Base-by-base conservation (phyloP, 306 rosid species). In the Bauhinia variegata region DNA sequence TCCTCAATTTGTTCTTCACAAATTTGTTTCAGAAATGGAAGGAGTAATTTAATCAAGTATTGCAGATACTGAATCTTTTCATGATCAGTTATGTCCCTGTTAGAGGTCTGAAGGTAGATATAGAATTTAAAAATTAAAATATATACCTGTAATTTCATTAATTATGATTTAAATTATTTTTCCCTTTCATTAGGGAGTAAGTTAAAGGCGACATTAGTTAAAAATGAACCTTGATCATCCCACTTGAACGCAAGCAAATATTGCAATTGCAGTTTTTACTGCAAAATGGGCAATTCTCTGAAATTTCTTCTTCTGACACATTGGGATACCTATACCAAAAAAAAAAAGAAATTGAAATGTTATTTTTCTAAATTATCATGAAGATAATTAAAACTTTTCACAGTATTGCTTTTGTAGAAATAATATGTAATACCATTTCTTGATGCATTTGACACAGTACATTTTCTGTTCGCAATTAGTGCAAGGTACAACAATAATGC, bases 251-350 rank as follows among this genome's bases (percentile, higher is more conserved):
- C 83, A 88, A 82, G 78, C 97, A 91, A 42, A 39, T 74, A 83
- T 86, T 88, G 81, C 97, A 91, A 83, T 91, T 91, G 82, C 97
- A 91, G 42, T 44, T 86, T 65, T 67, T 68, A 28, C 75, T 76
- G 76, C 97, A 91, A 75, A 73, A 86, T 51, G 96, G 97, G 74
- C 97, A 91, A 32, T 75, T 68, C 18, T 18, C 69, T 39, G 83
- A 78, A 73, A 86, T 50, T 65, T 77, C 87, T 78, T 73, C 79
- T 59, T 75, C 68, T n/a, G 79, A 65, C 83, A 84, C 67, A 60
- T 75, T 63, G 38, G 93, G 85, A 46, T 91, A 91, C 93, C 97
- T 91, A 44, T 6, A 75, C 3, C 47, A 5, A 37, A 33, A 67
- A 60, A 31, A 75, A 57, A 67, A 9, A 72, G 17, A 76, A 60